Evolutionary conservation across 352 stramenopile genomes (phyloP).

Genomic region (Pythium aquatile): DNA sequence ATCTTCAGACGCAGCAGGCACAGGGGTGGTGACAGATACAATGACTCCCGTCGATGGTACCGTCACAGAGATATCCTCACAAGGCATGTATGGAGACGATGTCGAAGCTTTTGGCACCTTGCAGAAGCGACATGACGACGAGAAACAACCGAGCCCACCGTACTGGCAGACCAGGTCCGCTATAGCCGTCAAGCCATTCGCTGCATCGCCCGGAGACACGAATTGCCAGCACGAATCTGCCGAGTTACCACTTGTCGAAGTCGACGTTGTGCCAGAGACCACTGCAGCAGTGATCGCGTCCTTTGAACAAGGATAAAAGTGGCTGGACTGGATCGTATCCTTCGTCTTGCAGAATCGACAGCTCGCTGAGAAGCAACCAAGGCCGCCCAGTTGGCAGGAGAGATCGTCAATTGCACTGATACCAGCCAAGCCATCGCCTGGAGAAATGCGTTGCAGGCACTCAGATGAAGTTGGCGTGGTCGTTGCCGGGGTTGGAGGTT

Average conservation of each 20-base stretch:
- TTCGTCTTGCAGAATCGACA: constrained; percentile 38
- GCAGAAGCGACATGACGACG: constrained; percentile 23
- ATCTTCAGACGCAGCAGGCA: neutral
- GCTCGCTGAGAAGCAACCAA: constrained; percentile 31
- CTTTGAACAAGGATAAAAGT: constrained; percentile 12
- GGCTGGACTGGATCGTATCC: constrained; percentile 21
- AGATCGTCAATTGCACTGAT: constrained; percentile 18
- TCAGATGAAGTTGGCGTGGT: neutral
- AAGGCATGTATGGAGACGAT: constrained; percentile 22
- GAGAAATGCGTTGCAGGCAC: constrained; percentile 8
- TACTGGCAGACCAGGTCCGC: constrained; percentile 10
- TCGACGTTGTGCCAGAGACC: neutral
- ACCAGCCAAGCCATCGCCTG: constrained; percentile 8
- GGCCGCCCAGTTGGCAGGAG: constrained; percentile 11
- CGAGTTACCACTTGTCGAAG: neutral
- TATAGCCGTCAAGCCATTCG: constrained; percentile 5
- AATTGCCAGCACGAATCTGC: constrained; percentile 18
- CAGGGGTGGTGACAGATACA: neutral
- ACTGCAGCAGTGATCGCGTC: neutral
- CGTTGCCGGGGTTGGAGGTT: neutral
- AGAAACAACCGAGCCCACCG: constrained; percentile 25
- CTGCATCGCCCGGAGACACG: constrained; percentile 17
- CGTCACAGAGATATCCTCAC: neutral
- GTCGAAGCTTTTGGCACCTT: neutral
- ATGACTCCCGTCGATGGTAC: neutral